A percentile compares a stretch with the other conserved stretches of the same genome.
These are phyloP conservation scores for Bothriochloa decipiens DNA, from an alignment of 176 grass and related monocot species.

Conservation along the genomic window DNA sequence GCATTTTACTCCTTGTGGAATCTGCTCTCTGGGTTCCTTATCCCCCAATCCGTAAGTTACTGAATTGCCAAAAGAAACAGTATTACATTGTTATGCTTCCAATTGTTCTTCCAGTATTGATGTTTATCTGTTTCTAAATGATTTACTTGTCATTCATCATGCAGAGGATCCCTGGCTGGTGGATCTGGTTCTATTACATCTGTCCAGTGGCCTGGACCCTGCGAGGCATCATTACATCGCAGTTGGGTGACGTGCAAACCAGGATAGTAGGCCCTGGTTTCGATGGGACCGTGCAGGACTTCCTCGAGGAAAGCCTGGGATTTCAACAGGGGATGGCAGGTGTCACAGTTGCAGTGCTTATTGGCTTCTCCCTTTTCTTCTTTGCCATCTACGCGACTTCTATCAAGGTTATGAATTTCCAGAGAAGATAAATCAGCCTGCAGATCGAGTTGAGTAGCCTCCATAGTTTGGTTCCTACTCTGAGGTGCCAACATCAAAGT, in stretches of 20 bases:
- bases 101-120: background rate
- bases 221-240: conserved; percentile 66
- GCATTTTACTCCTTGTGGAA: conserved; percentile 80
- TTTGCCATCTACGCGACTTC: conserved; percentile 57
- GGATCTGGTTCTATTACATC: conserved; percentile 82
- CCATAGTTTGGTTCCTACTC: background rate
- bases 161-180: conserved; percentile 71
- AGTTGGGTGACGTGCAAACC: conserved; percentile 66
- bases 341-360: conserved; percentile 38
- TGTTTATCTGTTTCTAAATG: background rate
- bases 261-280: conserved; percentile 65
- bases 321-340: conserved; percentile 54
- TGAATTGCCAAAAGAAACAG: background rate
- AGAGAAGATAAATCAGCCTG: conserved; percentile 47
- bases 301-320: conserved; percentile 49
- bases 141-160: conserved; percentile 14
- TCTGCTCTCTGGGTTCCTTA: conserved; percentile 74
- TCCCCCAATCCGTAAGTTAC: conserved; percentile 63
- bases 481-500: background rate
- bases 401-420: conserved; percentile 66
- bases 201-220: conserved; percentile 86
- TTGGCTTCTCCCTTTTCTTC: conserved; percentile 59
- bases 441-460: background rate
- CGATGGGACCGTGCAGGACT: conserved; percentile 65
- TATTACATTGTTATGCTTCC: background rate